Conservation (phyloP, 805 yeast species). For the Saccharomycopsis selenospora region DNA sequence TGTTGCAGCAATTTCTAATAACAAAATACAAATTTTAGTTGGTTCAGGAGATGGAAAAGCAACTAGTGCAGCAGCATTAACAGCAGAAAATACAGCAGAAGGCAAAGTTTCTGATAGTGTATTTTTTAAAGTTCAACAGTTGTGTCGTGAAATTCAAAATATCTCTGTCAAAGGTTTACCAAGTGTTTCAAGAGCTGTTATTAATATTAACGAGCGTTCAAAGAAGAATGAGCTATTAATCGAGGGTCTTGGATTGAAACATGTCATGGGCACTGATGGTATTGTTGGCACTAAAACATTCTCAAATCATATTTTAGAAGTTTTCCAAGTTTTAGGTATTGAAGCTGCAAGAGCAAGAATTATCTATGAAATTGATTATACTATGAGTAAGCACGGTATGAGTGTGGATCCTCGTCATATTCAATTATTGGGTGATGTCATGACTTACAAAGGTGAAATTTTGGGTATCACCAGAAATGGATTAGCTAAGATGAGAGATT, state of each 20-base stretch:
- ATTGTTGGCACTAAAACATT: constrained; percentile 78
- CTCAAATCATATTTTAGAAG: constrained; percentile 91
- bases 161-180: constrained; percentile 92
- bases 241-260: constrained; percentile 94
- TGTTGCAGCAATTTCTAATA: constrained; percentile 58
- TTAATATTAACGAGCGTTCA: constrained; percentile 80
- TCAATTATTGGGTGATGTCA: constrained; percentile 93
- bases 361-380: constrained; percentile 89
- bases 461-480: constrained; percentile 98
- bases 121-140: constrained; percentile 82
- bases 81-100: constrained; percentile 27
- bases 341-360: constrained; percentile 96
- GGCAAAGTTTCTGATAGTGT: constrained; percentile 38
- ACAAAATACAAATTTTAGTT: constrained; percentile 57
- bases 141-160: constrained; percentile 76
- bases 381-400: constrained; percentile 99
- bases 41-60: constrained; percentile 36
- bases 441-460: constrained; percentile 98
- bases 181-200: constrained; percentile 91
- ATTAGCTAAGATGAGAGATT: constrained; percentile 95
- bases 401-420: constrained; percentile 99
- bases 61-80: constrained; percentile 37
- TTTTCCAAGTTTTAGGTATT: constrained; percentile 83
- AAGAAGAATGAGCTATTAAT: constrained; percentile 82
- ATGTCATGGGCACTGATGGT: constrained; percentile 97